phyloP scores from a whole-genome alignment of 495 filamentous ascomycete genomes.

The Rhypophila decipiens region DNA sequence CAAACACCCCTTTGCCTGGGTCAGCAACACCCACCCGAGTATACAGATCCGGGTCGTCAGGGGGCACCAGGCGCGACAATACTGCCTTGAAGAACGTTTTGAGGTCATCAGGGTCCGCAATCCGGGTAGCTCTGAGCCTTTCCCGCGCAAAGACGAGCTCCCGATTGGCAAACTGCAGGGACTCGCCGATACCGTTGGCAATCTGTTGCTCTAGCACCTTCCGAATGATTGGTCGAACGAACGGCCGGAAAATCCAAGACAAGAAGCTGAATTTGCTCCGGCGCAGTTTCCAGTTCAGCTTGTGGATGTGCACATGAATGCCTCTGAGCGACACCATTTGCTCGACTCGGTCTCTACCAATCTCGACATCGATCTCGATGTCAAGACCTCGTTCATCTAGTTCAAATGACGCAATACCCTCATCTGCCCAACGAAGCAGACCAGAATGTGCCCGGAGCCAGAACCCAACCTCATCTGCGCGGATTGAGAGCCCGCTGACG shows the following conservation, averaged over 20 bases:
- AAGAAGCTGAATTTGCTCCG: conserved; percentile 70
- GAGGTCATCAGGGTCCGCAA: conserved; percentile 74
- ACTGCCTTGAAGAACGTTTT: conserved; percentile 78
- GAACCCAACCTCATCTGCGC: conserved; percentile 82
- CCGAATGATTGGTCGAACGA: conserved; percentile 74
- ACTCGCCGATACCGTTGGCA: conserved; percentile 60
- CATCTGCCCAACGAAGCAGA: conserved; percentile 60
- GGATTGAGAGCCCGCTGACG: conserved; percentile 70
- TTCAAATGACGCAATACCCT: conserved; percentile 77
- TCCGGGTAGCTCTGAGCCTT: conserved; percentile 73
- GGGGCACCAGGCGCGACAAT: conserved; percentile 62
- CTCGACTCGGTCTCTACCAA: conserved; percentile 66
- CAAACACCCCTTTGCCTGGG: conserved; percentile 64
- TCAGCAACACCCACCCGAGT: conserved; percentile 58
- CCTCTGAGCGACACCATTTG: conserved; percentile 71
- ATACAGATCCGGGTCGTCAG: conserved; percentile 67
- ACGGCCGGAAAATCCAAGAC: conserved; percentile 77
- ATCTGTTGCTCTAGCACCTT: conserved; percentile 73
- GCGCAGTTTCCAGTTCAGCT: conserved; percentile 70
- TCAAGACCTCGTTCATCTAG: conserved; percentile 85
- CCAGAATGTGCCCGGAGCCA: conserved; percentile 60
- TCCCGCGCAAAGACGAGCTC: conserved; percentile 84
- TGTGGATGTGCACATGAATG: conserved; percentile 77
- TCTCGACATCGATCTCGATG: conserved; percentile 73
- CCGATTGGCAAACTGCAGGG: conserved; percentile 67